A percentile compares a stretch with the other conserved stretches of the same genome.
These are phyloP conservation scores for Globisporangium cederbergense DNA, from an alignment of 352 stramenopile genomes.

Conservation along the genomic window DNA sequence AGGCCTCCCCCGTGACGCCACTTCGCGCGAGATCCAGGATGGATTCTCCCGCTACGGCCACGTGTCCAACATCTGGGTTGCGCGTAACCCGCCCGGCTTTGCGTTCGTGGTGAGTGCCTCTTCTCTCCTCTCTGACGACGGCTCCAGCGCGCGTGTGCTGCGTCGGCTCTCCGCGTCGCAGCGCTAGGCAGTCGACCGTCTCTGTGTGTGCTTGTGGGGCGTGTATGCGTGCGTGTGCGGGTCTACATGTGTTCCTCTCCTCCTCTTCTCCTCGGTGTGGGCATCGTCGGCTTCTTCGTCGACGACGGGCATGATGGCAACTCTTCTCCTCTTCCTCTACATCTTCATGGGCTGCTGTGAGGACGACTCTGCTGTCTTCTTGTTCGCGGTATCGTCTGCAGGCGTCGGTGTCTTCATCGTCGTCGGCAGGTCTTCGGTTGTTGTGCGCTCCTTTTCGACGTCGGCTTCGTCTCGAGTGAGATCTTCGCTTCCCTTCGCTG, in stretches of 20 bases:
- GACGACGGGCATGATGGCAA: conserved; percentile 4
- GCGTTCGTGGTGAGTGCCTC: conserved; percentile 85
- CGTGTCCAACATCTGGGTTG: conserved; percentile 86
- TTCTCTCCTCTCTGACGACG: conserved; percentile 1
- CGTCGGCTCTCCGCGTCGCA: conserved; percentile 3
- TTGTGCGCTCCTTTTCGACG: neutral
- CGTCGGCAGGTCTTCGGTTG: neutral
- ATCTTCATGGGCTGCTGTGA: neutral
- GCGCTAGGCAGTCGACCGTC: conserved; percentile 30
- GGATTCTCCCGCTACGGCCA: conserved; percentile 81
- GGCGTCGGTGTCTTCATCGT: conserved; percentile 1
- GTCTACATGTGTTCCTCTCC: neutral
- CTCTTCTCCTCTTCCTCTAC: conserved; percentile 2
- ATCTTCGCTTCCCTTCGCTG: neutral
- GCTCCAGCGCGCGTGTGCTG: conserved; percentile 5
- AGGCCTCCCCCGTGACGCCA: conserved; percentile 75
- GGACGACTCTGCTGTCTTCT: neutral
- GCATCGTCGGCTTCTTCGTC: conserved; percentile 3
- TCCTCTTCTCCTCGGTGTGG: conserved; percentile 7
- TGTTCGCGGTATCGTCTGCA: neutral
- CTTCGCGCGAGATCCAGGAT: conserved; percentile 78
- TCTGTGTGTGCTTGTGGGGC: conserved; percentile 13
- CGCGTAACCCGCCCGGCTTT: conserved; percentile 83
- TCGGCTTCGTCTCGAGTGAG: conserved; percentile 1
- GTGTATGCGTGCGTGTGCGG: conserved; percentile 1